Percentiles rank a stretch among this genome's conserved stretches.
phyloP scores from a whole-genome alignment of 2,329 filamentous ascomycete genomes.

The Ophiostoma sp. region DNA sequence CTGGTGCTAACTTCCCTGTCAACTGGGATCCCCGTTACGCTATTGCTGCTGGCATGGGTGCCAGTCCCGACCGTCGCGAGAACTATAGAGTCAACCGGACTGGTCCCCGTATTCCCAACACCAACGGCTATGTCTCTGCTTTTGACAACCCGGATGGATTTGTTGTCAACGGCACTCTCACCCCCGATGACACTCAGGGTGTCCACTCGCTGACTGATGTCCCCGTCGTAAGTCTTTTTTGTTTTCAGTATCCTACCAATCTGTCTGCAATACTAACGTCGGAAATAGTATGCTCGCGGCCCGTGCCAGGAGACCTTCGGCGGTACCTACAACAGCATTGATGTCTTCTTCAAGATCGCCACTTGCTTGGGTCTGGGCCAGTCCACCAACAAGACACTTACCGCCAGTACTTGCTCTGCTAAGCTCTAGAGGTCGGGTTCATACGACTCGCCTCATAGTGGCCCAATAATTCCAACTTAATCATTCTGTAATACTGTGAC shows the following conservation, averaged over 20 bases:
- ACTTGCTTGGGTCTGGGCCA: conserved; percentile 56
- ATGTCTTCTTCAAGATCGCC: conserved; percentile 71
- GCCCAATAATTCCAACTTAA: neutral
- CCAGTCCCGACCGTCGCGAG: conserved; percentile 70
- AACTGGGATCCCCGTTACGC: conserved; percentile 85
- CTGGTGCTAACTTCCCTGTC: conserved; percentile 69
- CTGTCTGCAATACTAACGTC: neutral
- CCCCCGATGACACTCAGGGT: conserved; percentile 57
- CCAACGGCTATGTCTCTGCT: conserved; percentile 54
- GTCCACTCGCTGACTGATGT: conserved; percentile 76
- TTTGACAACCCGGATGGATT: conserved; percentile 46
- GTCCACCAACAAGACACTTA: conserved; percentile 31
- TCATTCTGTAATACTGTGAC: neutral
- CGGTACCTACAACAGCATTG: conserved; percentile 66
- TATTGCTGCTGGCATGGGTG: conserved; percentile 65
- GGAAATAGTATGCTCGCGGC: conserved; percentile 57
- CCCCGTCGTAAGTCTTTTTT: conserved; percentile 44
- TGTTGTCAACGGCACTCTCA: conserved; percentile 65
- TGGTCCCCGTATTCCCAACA: conserved; percentile 52
- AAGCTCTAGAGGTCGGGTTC: neutral
- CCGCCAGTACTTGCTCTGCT: neutral
- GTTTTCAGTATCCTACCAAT: neutral
- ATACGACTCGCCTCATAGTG: neutral
- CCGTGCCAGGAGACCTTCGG: conserved; percentile 75
- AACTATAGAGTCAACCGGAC: conserved; percentile 66